Percentiles rank a stretch among this genome's conserved stretches.
Conservation (phyloP, 495 filamentous ascomycete genomes). For the Neurospora sp. region DNA sequence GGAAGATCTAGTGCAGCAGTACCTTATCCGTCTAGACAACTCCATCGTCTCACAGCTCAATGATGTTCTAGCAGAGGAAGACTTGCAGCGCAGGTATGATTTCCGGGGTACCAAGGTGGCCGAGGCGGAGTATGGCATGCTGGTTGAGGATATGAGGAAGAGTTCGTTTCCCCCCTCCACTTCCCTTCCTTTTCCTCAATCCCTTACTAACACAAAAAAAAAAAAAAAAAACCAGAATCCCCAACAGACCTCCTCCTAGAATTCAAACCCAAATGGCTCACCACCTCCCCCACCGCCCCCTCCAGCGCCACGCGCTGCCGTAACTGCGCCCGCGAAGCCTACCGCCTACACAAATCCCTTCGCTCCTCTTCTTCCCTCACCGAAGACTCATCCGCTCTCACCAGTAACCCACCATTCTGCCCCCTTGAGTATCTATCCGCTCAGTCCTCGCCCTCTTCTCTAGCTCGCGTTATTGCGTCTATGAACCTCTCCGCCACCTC, state of each 20-base stretch:
- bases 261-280: constrained; percentile 93
- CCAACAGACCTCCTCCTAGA: constrained; percentile 48
- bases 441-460: neutral
- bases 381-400: neutral
- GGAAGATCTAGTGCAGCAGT: constrained; percentile 49
- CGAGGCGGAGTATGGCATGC: constrained; percentile 50
- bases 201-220: neutral
- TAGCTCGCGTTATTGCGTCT: neutral
- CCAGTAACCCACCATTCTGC: neutral
- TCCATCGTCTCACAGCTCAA: constrained; percentile 37
- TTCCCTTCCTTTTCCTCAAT: neutral
- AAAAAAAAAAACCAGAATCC: constrained; percentile 6
- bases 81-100: constrained; percentile 36
- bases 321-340: constrained; percentile 69
- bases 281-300: constrained; percentile 73
- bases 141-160: constrained; percentile 72
- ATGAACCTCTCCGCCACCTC: neutral
- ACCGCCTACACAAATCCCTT: constrained; percentile 22
- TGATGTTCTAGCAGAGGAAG: constrained; percentile 28
- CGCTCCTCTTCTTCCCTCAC: constrained; percentile 13
- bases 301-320: constrained; percentile 57
- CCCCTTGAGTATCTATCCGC: neutral
- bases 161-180: constrained; percentile 4
- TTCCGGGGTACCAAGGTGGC: constrained; percentile 49
- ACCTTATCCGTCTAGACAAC: constrained; percentile 42